A percentile compares a stretch with the other conserved stretches of the same genome.
Evolutionary conservation across 495 filamentous ascomycete species (phyloP).

Genomic region (Gamarada debralockiae): DNA sequence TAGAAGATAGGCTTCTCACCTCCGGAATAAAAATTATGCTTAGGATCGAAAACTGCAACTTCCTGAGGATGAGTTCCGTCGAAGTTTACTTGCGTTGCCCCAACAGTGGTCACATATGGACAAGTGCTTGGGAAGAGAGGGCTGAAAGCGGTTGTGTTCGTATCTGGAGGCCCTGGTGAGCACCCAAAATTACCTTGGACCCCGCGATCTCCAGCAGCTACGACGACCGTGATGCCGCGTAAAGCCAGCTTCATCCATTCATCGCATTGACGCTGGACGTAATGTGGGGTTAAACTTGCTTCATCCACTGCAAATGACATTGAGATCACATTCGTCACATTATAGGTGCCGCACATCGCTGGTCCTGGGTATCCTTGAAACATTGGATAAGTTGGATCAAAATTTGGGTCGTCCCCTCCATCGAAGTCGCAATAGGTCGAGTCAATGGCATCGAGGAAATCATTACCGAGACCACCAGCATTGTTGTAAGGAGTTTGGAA

Average conservation of each 20-base stretch:
- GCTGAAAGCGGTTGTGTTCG: slow-evolving; percentile 18
- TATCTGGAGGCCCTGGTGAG: background rate
- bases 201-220: slow-evolving; percentile 35
- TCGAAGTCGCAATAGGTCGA: slow-evolving; percentile 51
- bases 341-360: slow-evolving; percentile 58
- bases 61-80: no score
- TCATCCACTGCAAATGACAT: slow-evolving; percentile 55
- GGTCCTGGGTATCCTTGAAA: slow-evolving; percentile 50
- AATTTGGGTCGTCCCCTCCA: slow-evolving; percentile 18
- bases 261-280: slow-evolving; percentile 29
- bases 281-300: slow-evolving; percentile 43
- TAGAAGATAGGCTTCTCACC: no score
- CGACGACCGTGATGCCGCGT: slow-evolving; percentile 33
- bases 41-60: no score
- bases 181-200: slow-evolving; percentile 33
- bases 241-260: slow-evolving; percentile 38
- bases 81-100: no score
- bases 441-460: slow-evolving; percentile 60
- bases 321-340: slow-evolving; percentile 54
- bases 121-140: slow-evolving; percentile 39
- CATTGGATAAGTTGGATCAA: slow-evolving; percentile 34
- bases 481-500: no score
- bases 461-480: no score
- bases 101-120: slow-evolving; percentile 43
- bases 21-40: no score